A percentile compares a stretch with the other conserved stretches of the same genome.
These are phyloP conservation scores for Chytridium lagenaria DNA, from an alignment of 371 early-diverging fungal genomes.

Conservation along the genomic window DNA sequence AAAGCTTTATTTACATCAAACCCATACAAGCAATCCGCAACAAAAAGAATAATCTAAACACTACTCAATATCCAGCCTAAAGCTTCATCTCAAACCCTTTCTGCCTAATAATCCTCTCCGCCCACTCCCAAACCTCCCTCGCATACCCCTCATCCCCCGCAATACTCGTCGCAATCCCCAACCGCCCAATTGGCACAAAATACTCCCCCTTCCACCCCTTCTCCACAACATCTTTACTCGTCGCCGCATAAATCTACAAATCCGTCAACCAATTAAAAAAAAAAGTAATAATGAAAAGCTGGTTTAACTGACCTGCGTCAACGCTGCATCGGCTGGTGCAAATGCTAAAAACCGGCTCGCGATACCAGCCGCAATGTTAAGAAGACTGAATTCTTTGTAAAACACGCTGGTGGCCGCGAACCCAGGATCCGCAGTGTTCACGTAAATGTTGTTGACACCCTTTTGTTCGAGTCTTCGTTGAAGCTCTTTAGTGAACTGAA, in stretches of 20 bases:
- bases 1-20: too few relatives aligned
- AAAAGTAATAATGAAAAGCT: neutral
- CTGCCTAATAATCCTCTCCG: slow-evolving; percentile 25
- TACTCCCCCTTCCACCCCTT: slow-evolving; percentile 38
- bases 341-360: neutral
- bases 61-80: too few relatives aligned
- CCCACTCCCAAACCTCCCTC: slow-evolving; percentile 37
- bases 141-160: slow-evolving; percentile 24
- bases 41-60: too few relatives aligned
- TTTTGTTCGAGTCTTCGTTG: slow-evolving; percentile 47
- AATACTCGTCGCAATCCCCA: slow-evolving; percentile 4
- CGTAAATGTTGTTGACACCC: slow-evolving; percentile 46
- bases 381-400: neutral
- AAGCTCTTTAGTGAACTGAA: slow-evolving; percentile 51
- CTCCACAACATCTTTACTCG: slow-evolving; percentile 33
- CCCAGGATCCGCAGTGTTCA: slow-evolving; percentile 76
- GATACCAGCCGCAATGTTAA: neutral
- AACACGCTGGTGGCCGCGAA: slow-evolving; percentile 60
- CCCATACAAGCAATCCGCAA: too few relatives aligned
- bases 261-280: neutral
- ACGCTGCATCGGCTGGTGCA: neutral
- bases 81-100: slow-evolving; percentile 38
- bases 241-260: slow-evolving; percentile 40
- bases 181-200: slow-evolving; percentile 41
- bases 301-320: neutral